Percentiles rank a stretch among this genome's conserved stretches.
These are phyloP conservation scores for Rhodotorula sp. DNA, from an alignment of 1,284 basidiomycete species.

Conservation along the genomic window DNA sequence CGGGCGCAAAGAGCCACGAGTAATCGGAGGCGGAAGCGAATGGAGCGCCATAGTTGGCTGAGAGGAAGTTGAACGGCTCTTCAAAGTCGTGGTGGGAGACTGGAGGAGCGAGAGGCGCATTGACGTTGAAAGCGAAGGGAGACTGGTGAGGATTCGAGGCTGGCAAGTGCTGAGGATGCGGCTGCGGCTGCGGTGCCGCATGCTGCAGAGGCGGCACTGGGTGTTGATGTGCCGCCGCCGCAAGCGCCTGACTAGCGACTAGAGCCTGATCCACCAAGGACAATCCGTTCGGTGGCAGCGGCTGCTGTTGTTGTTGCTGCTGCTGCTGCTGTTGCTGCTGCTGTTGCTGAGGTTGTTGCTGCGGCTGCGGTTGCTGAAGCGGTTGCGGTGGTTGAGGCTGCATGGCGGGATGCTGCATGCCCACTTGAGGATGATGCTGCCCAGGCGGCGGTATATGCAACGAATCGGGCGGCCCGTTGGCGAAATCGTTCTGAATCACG, in stretches of 20 bases:
- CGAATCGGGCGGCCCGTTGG: not conserved
- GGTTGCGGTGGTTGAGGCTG: not conserved
- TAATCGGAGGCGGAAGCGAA: conserved; percentile 39
- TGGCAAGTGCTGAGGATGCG: conserved; percentile 2
- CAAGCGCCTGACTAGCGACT: conserved; percentile 9
- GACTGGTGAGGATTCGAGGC: conserved; percentile 9
- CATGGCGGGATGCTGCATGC: not conserved
- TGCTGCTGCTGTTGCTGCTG: not conserved
- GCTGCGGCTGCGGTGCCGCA: conserved; percentile 1
- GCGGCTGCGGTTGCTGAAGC: not conserved
- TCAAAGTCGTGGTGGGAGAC: conserved; percentile 28
- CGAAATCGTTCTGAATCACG: conserved; percentile 23
- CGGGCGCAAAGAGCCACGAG: conserved; percentile 41
- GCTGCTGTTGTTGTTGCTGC: not conserved
- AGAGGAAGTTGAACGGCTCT: conserved; percentile 38
- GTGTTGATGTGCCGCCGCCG: not conserved
- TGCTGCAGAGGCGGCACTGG: not conserved
- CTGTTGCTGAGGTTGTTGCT: not conserved
- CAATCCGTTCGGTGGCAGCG: conserved; percentile 10
- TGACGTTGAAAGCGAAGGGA: conserved; percentile 19
- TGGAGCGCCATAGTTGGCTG: conserved; percentile 38
- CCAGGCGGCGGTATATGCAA: not conserved
- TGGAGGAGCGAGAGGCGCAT: conserved; percentile 14
- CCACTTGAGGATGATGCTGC: not conserved
- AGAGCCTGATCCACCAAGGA: conserved; percentile 28